Conservation (phyloP, 1,284 basidiomycete species). For the Exobasidium cylindrosporum region DNA sequence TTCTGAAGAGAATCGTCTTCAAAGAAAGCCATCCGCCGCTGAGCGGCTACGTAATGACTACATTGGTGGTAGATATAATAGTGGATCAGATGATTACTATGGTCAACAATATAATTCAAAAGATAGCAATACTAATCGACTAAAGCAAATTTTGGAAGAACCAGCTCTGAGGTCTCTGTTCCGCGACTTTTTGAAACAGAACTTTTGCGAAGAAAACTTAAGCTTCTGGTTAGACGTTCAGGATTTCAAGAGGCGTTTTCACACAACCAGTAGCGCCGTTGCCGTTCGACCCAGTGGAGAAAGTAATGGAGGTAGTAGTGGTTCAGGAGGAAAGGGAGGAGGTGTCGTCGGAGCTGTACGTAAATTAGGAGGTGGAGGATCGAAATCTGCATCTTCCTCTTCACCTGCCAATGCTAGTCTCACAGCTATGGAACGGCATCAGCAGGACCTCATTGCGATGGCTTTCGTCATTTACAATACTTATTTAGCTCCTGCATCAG, state of each 20-base stretch:
- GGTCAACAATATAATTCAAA: constrained; percentile 53
- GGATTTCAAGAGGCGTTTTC: constrained; percentile 94
- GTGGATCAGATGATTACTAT: constrained; percentile 19
- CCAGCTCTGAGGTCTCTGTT: constrained; percentile 83
- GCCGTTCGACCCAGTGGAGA: constrained; percentile 59
- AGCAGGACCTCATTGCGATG: constrained; percentile 88
- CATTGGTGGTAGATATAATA: constrained; percentile 16
- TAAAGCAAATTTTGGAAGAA: constrained; percentile 89
- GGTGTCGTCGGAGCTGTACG: constrained; percentile 54
- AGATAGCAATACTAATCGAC: constrained; percentile 81
- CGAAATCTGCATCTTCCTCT: not conserved
- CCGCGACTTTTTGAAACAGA: constrained; percentile 86
- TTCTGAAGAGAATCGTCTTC: constrained; percentile 57
- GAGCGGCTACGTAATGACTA: constrained; percentile 69
- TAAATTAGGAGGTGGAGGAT: constrained; percentile 45
- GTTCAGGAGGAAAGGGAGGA: constrained; percentile 62
- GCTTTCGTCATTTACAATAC: constrained; percentile 92
- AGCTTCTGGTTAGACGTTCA: constrained; percentile 95
- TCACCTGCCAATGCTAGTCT: constrained; percentile 24
- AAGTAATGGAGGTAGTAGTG: constrained; percentile 13
- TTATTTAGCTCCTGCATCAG: constrained; percentile 90
- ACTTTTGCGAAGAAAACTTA: constrained; percentile 97
- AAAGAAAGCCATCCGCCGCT: constrained; percentile 72
- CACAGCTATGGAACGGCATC: constrained; percentile 86
- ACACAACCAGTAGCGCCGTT: constrained; percentile 85